Evolutionary conservation across 2,329 filamentous ascomycete species (phyloP), one percentile per base, ranked within the genome.

Genomic region (Sclerotinia spermophila): DNA sequence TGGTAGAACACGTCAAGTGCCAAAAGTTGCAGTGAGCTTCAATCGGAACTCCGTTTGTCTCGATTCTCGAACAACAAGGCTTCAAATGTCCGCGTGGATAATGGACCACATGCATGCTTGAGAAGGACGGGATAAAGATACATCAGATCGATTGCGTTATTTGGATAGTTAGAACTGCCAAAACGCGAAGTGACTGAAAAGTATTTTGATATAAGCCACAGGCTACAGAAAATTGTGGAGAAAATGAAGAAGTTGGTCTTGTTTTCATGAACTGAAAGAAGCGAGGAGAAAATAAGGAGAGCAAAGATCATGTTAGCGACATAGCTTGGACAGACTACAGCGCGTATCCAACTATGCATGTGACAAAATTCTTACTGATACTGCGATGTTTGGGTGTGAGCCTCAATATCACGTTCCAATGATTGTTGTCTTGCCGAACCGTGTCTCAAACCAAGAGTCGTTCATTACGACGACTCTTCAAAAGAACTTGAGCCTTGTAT

Each of bases 271-370:
- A 53, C 13, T 17, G 17, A 27, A 7, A 27, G 48, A 27, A 53
- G 48, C n/a, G 48, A 53, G 48, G 0, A 53, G 13, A 8, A 0
- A 53, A 8, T 17, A 27, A 53, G 48, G n/a, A 27, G 48, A 17
- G 5, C 13, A 8, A 53, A 3, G 0, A 27, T 30, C n/a, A 53
- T 27, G 13, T 27, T 53, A 17, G n/a, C 13, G 48, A 8, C 17
- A 1, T 1, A 3, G n/a, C 8, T 3, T 53, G 15, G 13, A 3
- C n/a, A 6, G 13, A 2, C 5, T 48, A 7, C 6, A 3, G 8
- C 27, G 5, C 27, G 13, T 4, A 3, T 17, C n/a, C 3, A 2
- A 3, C n/a, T 3, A 27, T 53, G n/a, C n/a, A 5, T 53, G 48
- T 15, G 13, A 27, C 2, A 3, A 2, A 17, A 8, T 27, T 53